Percentiles rank a stretch among this genome's conserved stretches.
phyloP scores from a whole-genome alignment of 371 early-diverging fungal genomes.

The Agmasoma carcini region DNA sequence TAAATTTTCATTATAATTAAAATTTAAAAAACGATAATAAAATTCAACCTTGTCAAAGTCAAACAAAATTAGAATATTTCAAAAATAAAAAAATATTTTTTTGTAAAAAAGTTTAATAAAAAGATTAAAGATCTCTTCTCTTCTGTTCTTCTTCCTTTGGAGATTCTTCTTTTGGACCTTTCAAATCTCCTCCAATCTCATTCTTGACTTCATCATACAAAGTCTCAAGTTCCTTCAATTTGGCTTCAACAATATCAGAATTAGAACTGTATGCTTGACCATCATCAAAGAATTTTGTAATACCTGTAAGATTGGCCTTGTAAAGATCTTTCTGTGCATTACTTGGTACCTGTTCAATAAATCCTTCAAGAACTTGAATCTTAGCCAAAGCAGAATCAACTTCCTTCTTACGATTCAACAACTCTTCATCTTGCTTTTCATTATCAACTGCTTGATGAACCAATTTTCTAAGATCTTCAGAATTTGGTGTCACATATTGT shows the following conservation, averaged over 20 bases:
- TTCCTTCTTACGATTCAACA: too few species aligned
- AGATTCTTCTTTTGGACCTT: neutral
- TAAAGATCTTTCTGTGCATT: too few species aligned
- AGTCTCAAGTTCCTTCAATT: neutral
- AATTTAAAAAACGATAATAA: too few species aligned
- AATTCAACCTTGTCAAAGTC: too few species aligned
- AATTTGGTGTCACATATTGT: constrained; percentile 56
- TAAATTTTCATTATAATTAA: too few species aligned
- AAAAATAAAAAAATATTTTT: neutral
- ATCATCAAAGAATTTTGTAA: too few species aligned
- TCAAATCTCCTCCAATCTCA: neutral
- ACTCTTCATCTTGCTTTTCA: constrained; percentile 33
- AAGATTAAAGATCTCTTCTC: neutral
- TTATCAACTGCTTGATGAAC: constrained; percentile 56
- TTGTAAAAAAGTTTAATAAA: neutral
- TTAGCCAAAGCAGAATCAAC: too few species aligned
- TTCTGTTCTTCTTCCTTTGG: neutral
- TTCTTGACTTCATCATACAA: neutral
- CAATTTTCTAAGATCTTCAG: constrained; percentile 55
- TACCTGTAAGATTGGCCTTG: too few species aligned
- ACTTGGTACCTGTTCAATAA: too few species aligned
- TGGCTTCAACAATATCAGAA: neutral
- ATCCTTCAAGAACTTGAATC: too few species aligned
- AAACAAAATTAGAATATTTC: neutral
- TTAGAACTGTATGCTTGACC: too few species aligned